A percentile compares a stretch with the other conserved stretches of the same genome.
phyloP scores from a whole-genome alignment of 1,284 basidiomycete species.

The Cutaneotrichosporon arboriforme region DNA sequence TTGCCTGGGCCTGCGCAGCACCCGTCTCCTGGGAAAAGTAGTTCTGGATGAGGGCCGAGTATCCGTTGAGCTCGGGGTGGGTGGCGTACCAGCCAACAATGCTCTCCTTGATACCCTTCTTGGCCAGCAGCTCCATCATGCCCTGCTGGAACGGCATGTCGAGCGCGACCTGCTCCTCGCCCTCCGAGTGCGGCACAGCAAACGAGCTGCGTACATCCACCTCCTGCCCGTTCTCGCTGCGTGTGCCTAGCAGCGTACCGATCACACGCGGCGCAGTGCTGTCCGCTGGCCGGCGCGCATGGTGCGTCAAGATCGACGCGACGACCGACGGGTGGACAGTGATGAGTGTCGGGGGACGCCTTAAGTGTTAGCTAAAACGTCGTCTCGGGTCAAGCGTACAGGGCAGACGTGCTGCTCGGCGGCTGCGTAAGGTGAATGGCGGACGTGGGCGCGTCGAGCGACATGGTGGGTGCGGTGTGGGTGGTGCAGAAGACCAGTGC shows the following conservation, averaged over 20 bases:
- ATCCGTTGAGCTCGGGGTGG: constrained; percentile 82
- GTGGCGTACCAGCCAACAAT: constrained; percentile 66
- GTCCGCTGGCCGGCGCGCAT: constrained; percentile 75
- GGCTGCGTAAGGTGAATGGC: constrained; percentile 47
- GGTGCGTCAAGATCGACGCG: constrained; percentile 95
- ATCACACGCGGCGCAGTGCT: constrained; percentile 63
- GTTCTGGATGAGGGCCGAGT: constrained; percentile 97
- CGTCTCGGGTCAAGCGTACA: constrained; percentile 17
- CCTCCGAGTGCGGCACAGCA: constrained; percentile 86
- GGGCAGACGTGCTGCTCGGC: constrained; percentile 35
- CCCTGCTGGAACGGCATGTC: constrained; percentile 94
- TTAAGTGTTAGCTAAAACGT: constrained; percentile 14
- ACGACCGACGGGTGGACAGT: constrained; percentile 88
- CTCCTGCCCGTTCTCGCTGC: constrained; percentile 62
- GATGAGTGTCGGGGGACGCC: constrained; percentile 64
- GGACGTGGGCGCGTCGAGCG: constrained; percentile 43
- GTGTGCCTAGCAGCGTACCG: constrained; percentile 85
- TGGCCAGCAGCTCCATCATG: constrained; percentile 74
- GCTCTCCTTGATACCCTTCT: constrained; percentile 46
- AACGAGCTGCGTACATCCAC: constrained; percentile 73
- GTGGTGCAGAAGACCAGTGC: constrained; percentile 4
- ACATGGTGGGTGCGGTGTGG: constrained; percentile 30
- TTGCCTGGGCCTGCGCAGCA: constrained; percentile 78
- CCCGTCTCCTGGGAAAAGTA: constrained; percentile 91
- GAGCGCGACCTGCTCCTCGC: constrained; percentile 82